phyloP scores from a whole-genome alignment of 345 rosid genomes.

The Populus simonii region DNA sequence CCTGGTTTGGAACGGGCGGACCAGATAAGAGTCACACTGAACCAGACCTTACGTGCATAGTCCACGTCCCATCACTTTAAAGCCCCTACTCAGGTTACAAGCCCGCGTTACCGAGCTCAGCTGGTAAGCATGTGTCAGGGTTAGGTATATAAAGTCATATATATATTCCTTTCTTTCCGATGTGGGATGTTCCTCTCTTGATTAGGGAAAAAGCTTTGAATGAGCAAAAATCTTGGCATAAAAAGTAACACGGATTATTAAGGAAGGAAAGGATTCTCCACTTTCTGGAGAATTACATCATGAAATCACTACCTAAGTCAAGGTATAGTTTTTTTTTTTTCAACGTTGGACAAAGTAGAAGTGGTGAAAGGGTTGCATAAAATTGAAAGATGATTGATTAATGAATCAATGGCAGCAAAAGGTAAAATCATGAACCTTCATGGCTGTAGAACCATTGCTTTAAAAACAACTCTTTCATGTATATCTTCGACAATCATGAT shows the following conservation, averaged over 20 bases:
- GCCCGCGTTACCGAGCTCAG: constrained; percentile 21
- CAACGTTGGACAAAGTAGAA: background rate
- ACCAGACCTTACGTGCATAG: background rate
- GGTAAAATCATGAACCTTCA: too few relatives aligned
- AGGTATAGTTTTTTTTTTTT: too few relatives aligned
- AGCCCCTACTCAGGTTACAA: constrained; percentile 25
- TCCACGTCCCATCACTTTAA: constrained; percentile 1
- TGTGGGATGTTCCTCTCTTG: background rate
- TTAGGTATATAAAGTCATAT: rapidly evolving
- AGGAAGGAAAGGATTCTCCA: background rate
- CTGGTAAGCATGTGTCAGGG: rapidly evolving
- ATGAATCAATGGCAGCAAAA: background rate
- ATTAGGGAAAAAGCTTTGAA: too few relatives aligned
- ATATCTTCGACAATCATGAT: background rate
- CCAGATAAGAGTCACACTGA: background rate
- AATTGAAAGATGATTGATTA: background rate
- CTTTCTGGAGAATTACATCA: background rate
- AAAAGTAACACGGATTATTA: too few relatives aligned
- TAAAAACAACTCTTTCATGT: too few relatives aligned
- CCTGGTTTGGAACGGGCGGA: constrained; percentile 9
- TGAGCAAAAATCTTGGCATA: too few relatives aligned
- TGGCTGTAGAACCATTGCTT: background rate
- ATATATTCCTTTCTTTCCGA: too few relatives aligned
- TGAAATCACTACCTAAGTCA: background rate
- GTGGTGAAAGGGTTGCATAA: background rate